Percentiles rank a stretch among this genome's conserved stretches.
These are phyloP conservation scores for Pugionium cornutum DNA, from an alignment of 345 rosid genomes.

Conservation along the genomic window DNA sequence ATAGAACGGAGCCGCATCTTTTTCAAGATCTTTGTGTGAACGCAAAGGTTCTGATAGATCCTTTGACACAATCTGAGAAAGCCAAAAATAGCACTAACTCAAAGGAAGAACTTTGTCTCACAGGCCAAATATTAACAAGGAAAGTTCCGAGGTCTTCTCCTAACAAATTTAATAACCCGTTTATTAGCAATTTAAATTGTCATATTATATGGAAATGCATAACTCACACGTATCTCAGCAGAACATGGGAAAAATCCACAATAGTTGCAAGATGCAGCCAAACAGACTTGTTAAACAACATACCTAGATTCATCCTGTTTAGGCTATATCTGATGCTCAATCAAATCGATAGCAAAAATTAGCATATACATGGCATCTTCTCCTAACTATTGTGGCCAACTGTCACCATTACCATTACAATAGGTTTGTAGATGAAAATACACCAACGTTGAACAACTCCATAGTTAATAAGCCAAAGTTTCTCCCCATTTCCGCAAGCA, in stretches of 20 bases:
- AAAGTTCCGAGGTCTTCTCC: slow-evolving; percentile 9
- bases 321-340: slow-evolving; percentile 11
- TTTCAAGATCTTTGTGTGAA: slow-evolving; percentile 98
- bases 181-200: slow-evolving; percentile 14
- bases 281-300: slow-evolving; percentile 24
- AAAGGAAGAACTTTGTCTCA: slow-evolving; percentile 7
- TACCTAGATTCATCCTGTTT: slow-evolving; percentile 1
- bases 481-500: slow-evolving; percentile 7
- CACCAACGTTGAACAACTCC: slow-evolving; percentile 3
- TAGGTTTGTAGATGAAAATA: neutral
- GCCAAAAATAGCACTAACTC: slow-evolving; percentile 22
- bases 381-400: slow-evolving; percentile 22
- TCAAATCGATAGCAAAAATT: neutral
- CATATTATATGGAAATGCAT: neutral
- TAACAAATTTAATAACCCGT: slow-evolving; percentile 10
- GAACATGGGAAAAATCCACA: slow-evolving; percentile 14
- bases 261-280: slow-evolving; percentile 2
- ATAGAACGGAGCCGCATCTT: slow-evolving; percentile 97
- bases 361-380: slow-evolving; percentile 5
- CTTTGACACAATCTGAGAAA: slow-evolving; percentile 90
- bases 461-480: slow-evolving; percentile 2
- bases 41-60: slow-evolving; percentile 97
- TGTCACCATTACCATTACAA: slow-evolving; percentile 16
- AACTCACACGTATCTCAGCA: neutral
- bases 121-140: slow-evolving; percentile 12